Conservation (phyloP, 169 alveolate genomes). For the Eimeria nieschulzi region DNA sequence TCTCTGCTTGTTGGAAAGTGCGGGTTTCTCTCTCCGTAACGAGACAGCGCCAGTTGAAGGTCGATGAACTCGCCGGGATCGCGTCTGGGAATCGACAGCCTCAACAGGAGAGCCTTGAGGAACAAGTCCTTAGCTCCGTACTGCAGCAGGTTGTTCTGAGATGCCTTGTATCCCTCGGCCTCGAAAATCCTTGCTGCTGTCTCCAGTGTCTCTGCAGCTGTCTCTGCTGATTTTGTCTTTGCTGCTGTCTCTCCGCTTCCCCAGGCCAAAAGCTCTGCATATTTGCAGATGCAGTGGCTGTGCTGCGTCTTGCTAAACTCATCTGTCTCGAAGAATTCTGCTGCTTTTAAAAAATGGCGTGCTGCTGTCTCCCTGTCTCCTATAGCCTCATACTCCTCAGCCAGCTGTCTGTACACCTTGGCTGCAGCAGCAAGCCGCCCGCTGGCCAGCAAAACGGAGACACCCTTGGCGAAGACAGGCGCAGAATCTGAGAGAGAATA, state of each 20-base stretch:
- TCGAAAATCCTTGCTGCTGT: constrained; percentile 36
- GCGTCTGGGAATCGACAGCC: neutral
- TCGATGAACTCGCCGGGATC: constrained; percentile 32
- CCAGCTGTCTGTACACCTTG: constrained; percentile 33
- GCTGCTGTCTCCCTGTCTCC: constrained; percentile 1
- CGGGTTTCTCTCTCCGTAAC: constrained; percentile 38
- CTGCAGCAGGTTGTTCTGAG: constrained; percentile 55
- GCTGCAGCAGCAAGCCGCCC: constrained; percentile 47
- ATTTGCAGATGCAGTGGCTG: constrained; percentile 39
- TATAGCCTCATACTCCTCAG: constrained; percentile 34
- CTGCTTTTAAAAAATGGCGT: constrained; percentile 9
- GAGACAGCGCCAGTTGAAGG: constrained; percentile 19
- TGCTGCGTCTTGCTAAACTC: constrained; percentile 40
- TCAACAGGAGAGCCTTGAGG: constrained; percentile 14
- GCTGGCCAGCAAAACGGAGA: neutral
- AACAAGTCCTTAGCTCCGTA: constrained; percentile 55
- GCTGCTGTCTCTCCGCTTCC: neutral
- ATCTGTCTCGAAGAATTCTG: constrained; percentile 40
- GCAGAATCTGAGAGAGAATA: neutral
- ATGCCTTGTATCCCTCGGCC: constrained; percentile 47
- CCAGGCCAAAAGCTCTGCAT: constrained; percentile 32
- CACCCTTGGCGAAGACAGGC: constrained; percentile 7
- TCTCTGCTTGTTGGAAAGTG: constrained; percentile 48
- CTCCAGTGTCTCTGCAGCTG: constrained; percentile 38
- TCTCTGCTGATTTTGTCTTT: neutral